phyloP scores from a whole-genome alignment of 257 asterid species.

The Prunella vulgaris region DNA sequence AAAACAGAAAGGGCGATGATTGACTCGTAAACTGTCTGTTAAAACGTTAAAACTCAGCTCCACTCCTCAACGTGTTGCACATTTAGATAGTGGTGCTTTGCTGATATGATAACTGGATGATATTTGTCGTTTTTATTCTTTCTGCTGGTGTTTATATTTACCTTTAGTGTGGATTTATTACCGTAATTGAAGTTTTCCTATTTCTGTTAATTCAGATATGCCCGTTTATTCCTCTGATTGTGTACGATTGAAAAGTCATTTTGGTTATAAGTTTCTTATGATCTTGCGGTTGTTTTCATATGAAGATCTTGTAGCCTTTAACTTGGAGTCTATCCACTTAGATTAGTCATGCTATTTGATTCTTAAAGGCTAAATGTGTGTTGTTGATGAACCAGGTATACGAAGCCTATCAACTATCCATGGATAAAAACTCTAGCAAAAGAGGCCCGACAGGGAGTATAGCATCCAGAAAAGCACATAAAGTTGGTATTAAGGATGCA shows the following conservation, averaged over 20 bases:
- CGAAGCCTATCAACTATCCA: constrained; percentile 14
- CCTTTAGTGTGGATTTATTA: not conserved
- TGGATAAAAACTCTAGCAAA: constrained; percentile 52
- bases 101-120: not conserved
- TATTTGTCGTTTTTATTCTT: not conserved
- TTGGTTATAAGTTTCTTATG: not conserved
- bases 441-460: constrained; percentile 30
- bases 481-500: constrained; percentile 30
- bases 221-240: no score
- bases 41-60: not conserved
- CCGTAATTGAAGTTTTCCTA: not conserved
- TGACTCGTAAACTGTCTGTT: not conserved
- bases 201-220: not conserved
- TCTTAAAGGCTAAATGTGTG: constrained; percentile 4
- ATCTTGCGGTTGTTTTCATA: not conserved
- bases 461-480: constrained; percentile 35
- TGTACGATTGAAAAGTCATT: no score
- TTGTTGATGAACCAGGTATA: constrained; percentile 23
- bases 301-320: no score
- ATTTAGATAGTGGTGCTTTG: not conserved
- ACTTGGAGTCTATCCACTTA: not conserved
- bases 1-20: no score
- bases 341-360: not conserved
- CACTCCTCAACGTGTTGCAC: not conserved
- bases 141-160: not conserved